Conservation (phyloP, 2,329 filamentous ascomycete genomes). For the Neofusicoccum kwambonambiense region DNA sequence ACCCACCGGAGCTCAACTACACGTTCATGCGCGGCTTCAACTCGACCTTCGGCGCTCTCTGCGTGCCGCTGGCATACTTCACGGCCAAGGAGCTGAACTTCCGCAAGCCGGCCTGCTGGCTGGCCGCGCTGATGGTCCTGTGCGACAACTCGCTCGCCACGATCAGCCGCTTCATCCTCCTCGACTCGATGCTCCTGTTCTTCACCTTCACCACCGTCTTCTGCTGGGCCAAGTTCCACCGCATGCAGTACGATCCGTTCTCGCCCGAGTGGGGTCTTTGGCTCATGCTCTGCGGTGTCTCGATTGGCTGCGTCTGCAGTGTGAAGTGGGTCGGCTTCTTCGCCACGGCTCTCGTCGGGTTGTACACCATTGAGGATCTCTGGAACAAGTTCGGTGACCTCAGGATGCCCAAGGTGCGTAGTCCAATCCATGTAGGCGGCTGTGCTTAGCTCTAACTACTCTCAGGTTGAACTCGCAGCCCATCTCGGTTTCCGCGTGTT, state of each 20-base stretch:
- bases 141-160: constrained; percentile 99
- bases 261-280: constrained; percentile 90
- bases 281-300: constrained; percentile 89
- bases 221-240: constrained; percentile 97
- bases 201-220: constrained; percentile 97
- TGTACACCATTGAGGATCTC: constrained; percentile 94
- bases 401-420: constrained; percentile 77
- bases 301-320: constrained; percentile 96
- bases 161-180: constrained; percentile 95
- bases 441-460: constrained; percentile 25
- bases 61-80: constrained; percentile 90
- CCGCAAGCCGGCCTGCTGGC: constrained; percentile 83
- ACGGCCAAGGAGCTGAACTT: constrained; percentile 90
- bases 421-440: constrained; percentile 17
- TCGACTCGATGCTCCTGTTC: constrained; percentile 98
- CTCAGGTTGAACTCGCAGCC: constrained; percentile 63
- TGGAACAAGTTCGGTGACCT: constrained; percentile 97
- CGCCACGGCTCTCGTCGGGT: constrained; percentile 86
- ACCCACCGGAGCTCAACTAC: constrained; percentile 91
- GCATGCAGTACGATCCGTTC: constrained; percentile 80
- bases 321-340: constrained; percentile 98
- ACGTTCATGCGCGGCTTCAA: constrained; percentile 99
- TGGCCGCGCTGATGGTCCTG: constrained; percentile 93
- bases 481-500: constrained; percentile 79
- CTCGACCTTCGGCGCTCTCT: constrained; percentile 87